These are phyloP conservation scores for Spathaspora sp. DNA, from an alignment of 805 yeast genomes.

Conservation along the genomic window DNA sequence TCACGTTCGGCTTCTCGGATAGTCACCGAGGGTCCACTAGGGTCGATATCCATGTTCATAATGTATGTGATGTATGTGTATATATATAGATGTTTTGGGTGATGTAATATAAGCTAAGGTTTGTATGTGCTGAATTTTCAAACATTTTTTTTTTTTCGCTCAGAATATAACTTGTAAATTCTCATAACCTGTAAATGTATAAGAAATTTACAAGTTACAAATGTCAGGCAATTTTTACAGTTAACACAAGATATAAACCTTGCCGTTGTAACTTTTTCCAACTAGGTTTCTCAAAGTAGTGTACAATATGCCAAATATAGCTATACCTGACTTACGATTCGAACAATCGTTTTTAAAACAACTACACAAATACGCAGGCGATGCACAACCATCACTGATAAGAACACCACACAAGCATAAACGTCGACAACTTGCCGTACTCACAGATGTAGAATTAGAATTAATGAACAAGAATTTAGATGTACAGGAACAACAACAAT, in stretches of 20 bases:
- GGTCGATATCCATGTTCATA: conserved; percentile 20
- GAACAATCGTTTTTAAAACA: conserved; percentile 53
- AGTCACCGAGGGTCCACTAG: conserved; percentile 70
- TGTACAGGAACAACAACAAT: conserved; percentile 9
- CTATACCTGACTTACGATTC: conserved; percentile 63
- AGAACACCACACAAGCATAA: conserved; percentile 3
- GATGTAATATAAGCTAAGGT: neutral
- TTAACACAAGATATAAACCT: neutral
- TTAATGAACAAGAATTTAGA: conserved; percentile 16
- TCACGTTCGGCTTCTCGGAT: conserved; percentile 84
- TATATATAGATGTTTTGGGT: neutral
- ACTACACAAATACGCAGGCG: conserved; percentile 27
- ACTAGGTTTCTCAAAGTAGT: neutral
- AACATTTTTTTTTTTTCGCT: neutral
- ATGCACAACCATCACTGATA: conserved; percentile 2
- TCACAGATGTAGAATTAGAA: conserved; percentile 17
- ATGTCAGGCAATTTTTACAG: too few species aligned
- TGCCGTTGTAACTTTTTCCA: neutral
- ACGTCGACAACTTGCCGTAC: neutral
- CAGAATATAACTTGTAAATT: neutral
- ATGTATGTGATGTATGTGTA: neutral
- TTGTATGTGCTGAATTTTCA: neutral
- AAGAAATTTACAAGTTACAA: neutral
- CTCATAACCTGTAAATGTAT: neutral
- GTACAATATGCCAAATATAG: conserved; percentile 6